These are phyloP conservation scores for Diddensiella santjacobensis DNA, from an alignment of 805 yeast genomes.

Conservation along the genomic window DNA sequence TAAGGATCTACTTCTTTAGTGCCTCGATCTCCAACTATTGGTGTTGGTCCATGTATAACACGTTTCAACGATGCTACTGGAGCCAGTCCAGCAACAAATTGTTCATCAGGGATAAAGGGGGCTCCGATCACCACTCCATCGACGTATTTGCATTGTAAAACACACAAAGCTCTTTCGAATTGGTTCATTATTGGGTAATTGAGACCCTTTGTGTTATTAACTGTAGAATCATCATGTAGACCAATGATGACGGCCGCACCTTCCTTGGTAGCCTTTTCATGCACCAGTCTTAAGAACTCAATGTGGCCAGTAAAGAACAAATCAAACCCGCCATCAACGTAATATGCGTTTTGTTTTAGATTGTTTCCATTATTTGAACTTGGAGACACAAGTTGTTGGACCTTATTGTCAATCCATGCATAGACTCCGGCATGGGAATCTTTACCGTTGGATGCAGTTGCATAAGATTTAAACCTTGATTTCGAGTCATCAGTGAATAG, in stretches of 20 bases:
- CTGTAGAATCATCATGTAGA: conserved; percentile 54
- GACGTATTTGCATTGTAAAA: conserved; percentile 79
- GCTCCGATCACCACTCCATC: conserved; percentile 75
- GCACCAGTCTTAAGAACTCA: conserved; percentile 55
- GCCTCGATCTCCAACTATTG: conserved; percentile 35
- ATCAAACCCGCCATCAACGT: conserved; percentile 85
- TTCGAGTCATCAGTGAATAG: conserved; percentile 37
- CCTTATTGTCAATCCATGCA: conserved; percentile 34
- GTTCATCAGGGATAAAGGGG: conserved; percentile 47
- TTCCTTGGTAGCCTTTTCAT: conserved; percentile 36
- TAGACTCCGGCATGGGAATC: conserved; percentile 56
- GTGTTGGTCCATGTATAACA: conserved; percentile 62
- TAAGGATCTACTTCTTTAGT: conserved; percentile 38
- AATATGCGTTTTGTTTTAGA: conserved; percentile 36
- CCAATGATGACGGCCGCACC: conserved; percentile 61
- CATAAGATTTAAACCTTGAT: conserved; percentile 49
- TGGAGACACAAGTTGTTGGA: conserved; percentile 23
- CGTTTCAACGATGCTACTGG: conserved; percentile 32
- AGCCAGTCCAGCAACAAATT: conserved; percentile 28
- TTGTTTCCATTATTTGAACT: conserved; percentile 5
- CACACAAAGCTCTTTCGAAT: conserved; percentile 81
- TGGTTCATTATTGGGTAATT: conserved; percentile 83
- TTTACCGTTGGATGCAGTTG: conserved; percentile 60
- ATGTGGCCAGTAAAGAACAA: conserved; percentile 93
- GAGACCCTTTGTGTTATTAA: conserved; percentile 53